Percentiles rank a stretch among this genome's conserved stretches.
Conservation (phyloP, 1,284 basidiomycete genomes). For the Cryptococcus floricola region DNA sequence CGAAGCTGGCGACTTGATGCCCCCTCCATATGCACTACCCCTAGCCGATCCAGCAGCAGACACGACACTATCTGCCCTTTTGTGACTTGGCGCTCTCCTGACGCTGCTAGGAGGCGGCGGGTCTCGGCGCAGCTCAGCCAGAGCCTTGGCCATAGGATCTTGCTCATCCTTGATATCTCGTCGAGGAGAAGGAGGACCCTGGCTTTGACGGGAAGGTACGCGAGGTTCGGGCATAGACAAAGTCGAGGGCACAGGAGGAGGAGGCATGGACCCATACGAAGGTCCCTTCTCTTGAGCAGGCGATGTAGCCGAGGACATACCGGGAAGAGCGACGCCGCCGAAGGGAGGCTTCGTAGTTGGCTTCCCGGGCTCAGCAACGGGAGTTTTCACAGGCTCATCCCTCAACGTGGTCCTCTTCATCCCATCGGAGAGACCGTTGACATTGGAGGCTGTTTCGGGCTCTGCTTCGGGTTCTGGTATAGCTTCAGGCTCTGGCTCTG, state of each 20-base stretch:
- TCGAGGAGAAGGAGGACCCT: conserved; percentile 29
- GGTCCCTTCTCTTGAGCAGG: conserved; percentile 1
- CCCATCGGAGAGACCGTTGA: conserved; percentile 16
- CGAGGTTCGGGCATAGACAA: conserved; percentile 39
- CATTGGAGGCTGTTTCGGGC: background rate
- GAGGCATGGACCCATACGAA: conserved; percentile 11
- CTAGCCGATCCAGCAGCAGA: conserved; percentile 25
- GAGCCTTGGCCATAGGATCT: conserved; percentile 71
- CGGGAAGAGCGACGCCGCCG: conserved; percentile 45
- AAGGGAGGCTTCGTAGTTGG: conserved; percentile 27
- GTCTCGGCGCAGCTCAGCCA: conserved; percentile 55
- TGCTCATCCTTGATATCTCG: conserved; percentile 52
- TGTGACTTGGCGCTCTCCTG: conserved; percentile 40
- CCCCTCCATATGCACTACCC: conserved; percentile 17
- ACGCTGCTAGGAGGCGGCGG: conserved; percentile 44
- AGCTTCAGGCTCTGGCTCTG: conserved; percentile 4
- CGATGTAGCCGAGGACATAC: conserved; percentile 28
- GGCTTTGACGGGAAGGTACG: conserved; percentile 30
- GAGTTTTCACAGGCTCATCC: conserved; percentile 12
- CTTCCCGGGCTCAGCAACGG: conserved; percentile 6
- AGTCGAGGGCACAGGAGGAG: conserved; percentile 29
- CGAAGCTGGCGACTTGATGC: conserved; percentile 26
- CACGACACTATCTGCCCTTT: conserved; percentile 40
- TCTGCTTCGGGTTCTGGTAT: conserved; percentile 3
- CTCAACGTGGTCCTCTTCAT: conserved; percentile 16